Base-by-base conservation (phyloP, 345 rosid genomes). In the Streptanthus diversifolius region DNA sequence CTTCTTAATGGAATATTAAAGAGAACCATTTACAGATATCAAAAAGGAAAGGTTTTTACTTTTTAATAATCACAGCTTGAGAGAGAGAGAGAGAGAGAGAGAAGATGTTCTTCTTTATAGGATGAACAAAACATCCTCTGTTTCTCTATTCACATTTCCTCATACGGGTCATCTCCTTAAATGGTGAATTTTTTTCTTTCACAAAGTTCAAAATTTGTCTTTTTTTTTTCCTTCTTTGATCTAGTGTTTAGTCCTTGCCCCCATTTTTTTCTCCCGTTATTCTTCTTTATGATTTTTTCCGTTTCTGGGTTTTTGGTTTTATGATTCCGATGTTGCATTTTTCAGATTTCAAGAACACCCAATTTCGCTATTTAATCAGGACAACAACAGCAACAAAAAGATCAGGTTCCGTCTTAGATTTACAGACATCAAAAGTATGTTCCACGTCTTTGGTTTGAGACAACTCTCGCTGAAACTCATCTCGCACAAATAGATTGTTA, bases 21-120 rank as follows among this genome's bases (percentile, higher is more conserved):
- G 61, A 45, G 39, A 40, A 51, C 40, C 61, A 61, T 66, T 60
- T 49, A 33, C 63, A 63, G 70, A 76, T 74, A 73, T 76, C 43
- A 80, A 81, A 81, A 82, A 77, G 84, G 80, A 79, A 85, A 82
- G 92, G 85, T 65, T 35, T 74, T 66, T 66, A 87, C 85, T 65
- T 35, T 74, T 66, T 66, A 87, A 86, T 77, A 80, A 83, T 75
- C n/a, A n/a, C n/a, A n/a, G n/a, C 85, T 22, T 14, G 44, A 75
- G 80, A 55, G 51, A 80, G 61, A 53, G 29, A 58, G 17, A 58
- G 37, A 56, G 43, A 70, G 73, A 75, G 62, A 60, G 59, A 80
- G 74, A 68, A 35, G 74, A 64, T 69, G 64, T 72, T 69, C 64
- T 72, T 69, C 64, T 40, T 59, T 49, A 63, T 36, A 76, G 74